These are phyloP conservation scores for Scheffersomyces amazonensis DNA, from an alignment of 805 yeast species.

Conservation along the genomic window DNA sequence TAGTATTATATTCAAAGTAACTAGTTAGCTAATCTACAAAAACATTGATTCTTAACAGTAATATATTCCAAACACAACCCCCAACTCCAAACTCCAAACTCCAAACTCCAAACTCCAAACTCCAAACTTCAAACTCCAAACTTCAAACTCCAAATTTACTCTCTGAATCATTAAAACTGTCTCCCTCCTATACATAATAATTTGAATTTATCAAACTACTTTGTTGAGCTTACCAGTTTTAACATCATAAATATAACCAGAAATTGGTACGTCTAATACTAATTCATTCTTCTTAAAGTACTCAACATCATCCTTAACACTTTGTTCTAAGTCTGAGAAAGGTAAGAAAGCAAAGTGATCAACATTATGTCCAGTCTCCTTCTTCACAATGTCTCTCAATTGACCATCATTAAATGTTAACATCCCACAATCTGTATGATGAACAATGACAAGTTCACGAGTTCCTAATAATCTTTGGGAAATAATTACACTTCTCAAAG, in stretches of 20 bases:
- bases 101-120: too few species aligned
- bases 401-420: conserved; percentile 33
- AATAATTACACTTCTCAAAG: conserved; percentile 35
- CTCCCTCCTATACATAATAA: too few species aligned
- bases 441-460: conserved; percentile 35
- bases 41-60: too few species aligned
- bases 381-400: conserved; percentile 21
- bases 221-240: conserved; percentile 29
- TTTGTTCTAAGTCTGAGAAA: conserved; percentile 28
- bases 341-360: conserved; percentile 34
- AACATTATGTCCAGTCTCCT: conserved; percentile 25
- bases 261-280: conserved; percentile 34
- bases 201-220: too few species aligned
- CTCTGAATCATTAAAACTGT: too few species aligned
- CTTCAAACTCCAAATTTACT: too few species aligned
- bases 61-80: too few species aligned
- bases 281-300: conserved; percentile 24
- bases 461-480: conserved; percentile 40
- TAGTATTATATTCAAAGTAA: too few species aligned
- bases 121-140: too few species aligned
- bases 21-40: too few species aligned
- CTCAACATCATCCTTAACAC: conserved; percentile 34
- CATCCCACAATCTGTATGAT: conserved; percentile 46
- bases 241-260: conserved; percentile 39
- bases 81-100: too few species aligned